These are phyloP conservation scores for Leccinum olivaceopallidum DNA, from an alignment of 768 basidiomycete species.

Conservation along the genomic window DNA sequence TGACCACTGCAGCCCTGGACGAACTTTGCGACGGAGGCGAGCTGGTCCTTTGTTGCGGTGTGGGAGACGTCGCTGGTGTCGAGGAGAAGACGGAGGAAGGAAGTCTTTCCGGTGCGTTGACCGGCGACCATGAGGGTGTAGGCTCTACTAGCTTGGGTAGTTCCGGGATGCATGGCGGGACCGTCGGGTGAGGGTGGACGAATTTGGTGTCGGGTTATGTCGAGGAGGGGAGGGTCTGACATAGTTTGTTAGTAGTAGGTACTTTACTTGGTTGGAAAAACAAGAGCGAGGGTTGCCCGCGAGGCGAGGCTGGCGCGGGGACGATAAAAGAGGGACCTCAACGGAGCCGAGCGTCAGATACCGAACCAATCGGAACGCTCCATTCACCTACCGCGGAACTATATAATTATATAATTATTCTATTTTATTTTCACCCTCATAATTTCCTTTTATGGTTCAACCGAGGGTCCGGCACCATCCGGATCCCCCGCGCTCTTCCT, in stretches of 20 bases:
- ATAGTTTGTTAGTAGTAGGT: too few relatives aligned
- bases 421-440: conserved; percentile 17
- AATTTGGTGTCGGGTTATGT: conserved; percentile 22
- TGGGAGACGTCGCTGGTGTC: conserved; percentile 74
- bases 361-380: conserved; percentile 65
- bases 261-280: conserved; percentile 5
- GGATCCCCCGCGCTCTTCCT: conserved; percentile 25
- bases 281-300: conserved; percentile 53
- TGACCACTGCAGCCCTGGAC: conserved; percentile 72
- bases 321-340: conserved; percentile 48
- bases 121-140: conserved; percentile 83
- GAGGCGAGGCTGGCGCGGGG: conserved; percentile 66
- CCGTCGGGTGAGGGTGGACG: conserved; percentile 27
- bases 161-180: conserved; percentile 26
- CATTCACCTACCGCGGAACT: conserved; percentile 28
- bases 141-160: conserved; percentile 21
- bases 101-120: conserved; percentile 81
- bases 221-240: conserved; percentile 41
- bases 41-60: conserved; percentile 68
- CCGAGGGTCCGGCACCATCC: conserved; percentile 31
- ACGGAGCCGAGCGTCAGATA: conserved; percentile 49
- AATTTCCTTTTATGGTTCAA: conserved; percentile 23
- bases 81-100: conserved; percentile 81
- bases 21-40: conserved; percentile 78
- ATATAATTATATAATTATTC: conserved; percentile 25